Evolutionary conservation across 257 asterid genomes (phyloP), one percentile per base, ranked within the genome.

Genomic region (Gynochthodes officinalis): DNA sequence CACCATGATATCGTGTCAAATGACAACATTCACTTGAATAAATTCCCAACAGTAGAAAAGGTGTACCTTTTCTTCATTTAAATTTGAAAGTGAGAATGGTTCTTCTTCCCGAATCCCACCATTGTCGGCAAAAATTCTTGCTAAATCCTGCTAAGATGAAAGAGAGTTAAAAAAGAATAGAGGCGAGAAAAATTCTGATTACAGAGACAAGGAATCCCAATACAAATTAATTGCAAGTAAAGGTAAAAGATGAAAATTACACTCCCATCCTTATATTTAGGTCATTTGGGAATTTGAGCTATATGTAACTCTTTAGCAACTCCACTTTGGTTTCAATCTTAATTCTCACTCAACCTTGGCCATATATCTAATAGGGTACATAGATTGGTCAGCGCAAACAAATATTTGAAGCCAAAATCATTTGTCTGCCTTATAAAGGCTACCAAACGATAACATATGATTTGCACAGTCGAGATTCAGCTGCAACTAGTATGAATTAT

Each of bases 31-130:
- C 30, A 71, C 62, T 66, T 12, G 27, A 69, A 61, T 23, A 64
- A 23, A 43, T 65, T 52, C 19, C 14, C 65, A 54, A 73, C 37
- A 70, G 18, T 57, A 39, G 70, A 23, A 54, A 30, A 64, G 3
- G 7, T 3, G 63, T 86, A 87, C 97, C 91, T 89, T 82, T 60
- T 83, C 89, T 69, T 68, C 82, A 75, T 79, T 62, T 70, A 80
- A 42, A 70, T 75, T 82, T 39, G 89, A 79, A 68, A 94, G 95
- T 69, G 72, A 85, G 83, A 94, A 94, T 72, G 97, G 99, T 75
- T 91, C 99, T 73, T 84, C 85, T 70, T 89, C 99, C 61, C 79
- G 81, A 73, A 87, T 54, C 75, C 96, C 99, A 19, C 87, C 87
- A 75, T 86, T 91, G 55, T 85, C 86, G 63, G 84, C 81, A 58